Percentiles rank a stretch among this genome's conserved stretches.
Evolutionary conservation across 2,329 filamentous ascomycete genomes (phyloP).

Genomic region (Gaeumannomyces tritici): DNA sequence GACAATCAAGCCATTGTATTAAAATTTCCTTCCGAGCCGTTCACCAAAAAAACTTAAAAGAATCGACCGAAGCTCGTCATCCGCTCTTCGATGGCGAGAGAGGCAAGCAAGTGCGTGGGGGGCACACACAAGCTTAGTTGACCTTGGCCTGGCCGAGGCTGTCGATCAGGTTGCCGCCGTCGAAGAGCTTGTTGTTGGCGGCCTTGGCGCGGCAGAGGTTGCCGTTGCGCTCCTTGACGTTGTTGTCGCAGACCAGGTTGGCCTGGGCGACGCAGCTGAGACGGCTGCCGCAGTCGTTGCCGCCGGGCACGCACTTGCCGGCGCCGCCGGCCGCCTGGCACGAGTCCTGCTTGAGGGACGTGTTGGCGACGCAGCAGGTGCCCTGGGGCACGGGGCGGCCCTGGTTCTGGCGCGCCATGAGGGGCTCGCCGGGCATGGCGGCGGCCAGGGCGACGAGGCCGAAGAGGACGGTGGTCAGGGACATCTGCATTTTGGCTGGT

Average conservation of each 20-base stretch:
- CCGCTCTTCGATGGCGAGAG: not conserved
- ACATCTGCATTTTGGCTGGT: conserved; percentile 1
- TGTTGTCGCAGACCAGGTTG: not conserved
- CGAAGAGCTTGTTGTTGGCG: not conserved
- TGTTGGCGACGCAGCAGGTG: conserved; percentile 2
- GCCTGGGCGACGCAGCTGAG: not conserved
- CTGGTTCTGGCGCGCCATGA: not conserved
- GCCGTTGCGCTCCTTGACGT: not conserved
- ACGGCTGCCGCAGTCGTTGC: not conserved
- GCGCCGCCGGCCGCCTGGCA: not conserved
- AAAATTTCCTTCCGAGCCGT: not conserved
- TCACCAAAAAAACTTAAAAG: not conserved
- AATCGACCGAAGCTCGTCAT: not conserved
- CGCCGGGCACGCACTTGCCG: conserved; percentile 3
- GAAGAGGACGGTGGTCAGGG: conserved; percentile 1
- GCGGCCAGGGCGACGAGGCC: conserved; percentile 1
- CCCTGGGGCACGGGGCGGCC: not conserved
- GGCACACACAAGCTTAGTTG: too few species aligned
- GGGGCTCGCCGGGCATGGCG: not conserved
- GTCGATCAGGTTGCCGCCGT: not conserved
- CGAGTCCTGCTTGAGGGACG: not conserved
- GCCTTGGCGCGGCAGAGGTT: conserved; percentile 1
- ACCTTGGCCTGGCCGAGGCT: not conserved
- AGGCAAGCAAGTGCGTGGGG: not conserved
- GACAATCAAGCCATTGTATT: not conserved